Base-by-base conservation (phyloP, 345 rosid genomes). In the Euphorbia peplus region DNA sequence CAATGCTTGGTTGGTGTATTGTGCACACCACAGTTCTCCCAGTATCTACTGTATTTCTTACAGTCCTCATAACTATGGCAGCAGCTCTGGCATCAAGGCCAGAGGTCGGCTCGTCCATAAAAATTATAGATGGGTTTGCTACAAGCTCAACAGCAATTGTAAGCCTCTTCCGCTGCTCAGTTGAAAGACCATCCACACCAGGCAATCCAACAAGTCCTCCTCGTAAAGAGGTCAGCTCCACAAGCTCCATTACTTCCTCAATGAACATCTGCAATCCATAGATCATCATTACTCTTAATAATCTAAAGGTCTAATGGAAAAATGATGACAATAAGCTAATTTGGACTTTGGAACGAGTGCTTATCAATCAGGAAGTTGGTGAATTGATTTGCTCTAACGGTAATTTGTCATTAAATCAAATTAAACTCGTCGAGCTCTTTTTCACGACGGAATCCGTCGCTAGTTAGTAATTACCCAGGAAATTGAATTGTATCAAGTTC, bases 241-340 rank as follows among this genome's bases (percentile, higher is more conserved):
- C 92, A 26, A 91, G 92, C 73, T 88, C 92, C 93, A 91, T 89
- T 24, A 91, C 92, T 84, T 91, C 90, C 71, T 91, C 90, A 18
- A 73, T 52, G 48, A 67, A 88, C 86, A 86, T 73, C 90, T 85
- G 84, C 68, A 57, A 66, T 51, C 41, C 61, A 72, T 37, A 26
- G 53, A 30, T 68, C 18, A 24, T n/a, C 75, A 21, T 66, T 21
- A 44, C 66, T 24, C 4, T 60, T 29, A 48, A 50, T 8, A 41
- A 26, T 39, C 47, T 28, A 7, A 3, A 15, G 41, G 22, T 26
- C 22, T 5, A 64, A 64, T 4, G 48, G 2, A 63, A 44, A 0
- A 25, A 6, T 32, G 37, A 2, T 32, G 37, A 32, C 37, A 32
- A 32, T 6, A 32, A 32, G 37, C 37, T 32, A 32, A 32, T 32